These are phyloP conservation scores for Aspergillaceae sp. DNA, from an alignment of 2,329 filamentous ascomycete species.

Conservation along the genomic window DNA sequence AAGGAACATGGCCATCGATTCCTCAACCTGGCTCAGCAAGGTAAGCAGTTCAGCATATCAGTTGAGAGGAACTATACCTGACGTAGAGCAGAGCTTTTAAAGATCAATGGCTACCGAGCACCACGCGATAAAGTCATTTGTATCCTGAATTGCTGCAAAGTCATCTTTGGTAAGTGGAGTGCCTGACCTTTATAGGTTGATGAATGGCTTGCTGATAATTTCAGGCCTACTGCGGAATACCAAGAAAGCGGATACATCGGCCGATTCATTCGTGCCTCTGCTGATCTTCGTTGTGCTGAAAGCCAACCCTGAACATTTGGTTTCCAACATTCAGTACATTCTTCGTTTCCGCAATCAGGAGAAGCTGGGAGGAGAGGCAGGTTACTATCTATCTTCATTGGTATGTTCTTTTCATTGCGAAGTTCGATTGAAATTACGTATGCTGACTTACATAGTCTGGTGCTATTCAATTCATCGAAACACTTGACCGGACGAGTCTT, in stretches of 20 bases:
- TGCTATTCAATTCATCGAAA: conserved; percentile 93
- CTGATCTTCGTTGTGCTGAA: conserved; percentile 93
- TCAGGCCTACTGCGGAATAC: conserved; percentile 78
- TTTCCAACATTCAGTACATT: conserved; percentile 98
- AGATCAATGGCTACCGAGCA: conserved; percentile 95
- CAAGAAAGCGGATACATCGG: conserved; percentile 79
- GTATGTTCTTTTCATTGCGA: conserved; percentile 38
- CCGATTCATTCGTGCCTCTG: conserved; percentile 89
- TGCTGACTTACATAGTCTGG: conserved; percentile 42
- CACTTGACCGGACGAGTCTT: conserved; percentile 83
- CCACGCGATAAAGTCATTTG: conserved; percentile 98
- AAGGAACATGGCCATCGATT: conserved; percentile 83
- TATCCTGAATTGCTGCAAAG: conserved; percentile 96
- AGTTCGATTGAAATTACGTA: not conserved
- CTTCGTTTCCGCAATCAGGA: conserved; percentile 94
- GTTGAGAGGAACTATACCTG: conserved; percentile 2
- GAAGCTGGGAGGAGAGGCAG: conserved; percentile 92
- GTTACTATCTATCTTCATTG: conserved; percentile 93
- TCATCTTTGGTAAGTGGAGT: conserved; percentile 71
- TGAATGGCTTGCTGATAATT: not conserved
- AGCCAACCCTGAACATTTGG: conserved; percentile 87
- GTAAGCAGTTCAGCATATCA: conserved; percentile 33
- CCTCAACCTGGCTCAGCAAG: conserved; percentile 78
- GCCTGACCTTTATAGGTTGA: not conserved
- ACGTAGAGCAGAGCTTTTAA: conserved; percentile 64